phyloP scores from a whole-genome alignment of 1,284 basidiomycete genomes.

The Moniliella sp. region DNA sequence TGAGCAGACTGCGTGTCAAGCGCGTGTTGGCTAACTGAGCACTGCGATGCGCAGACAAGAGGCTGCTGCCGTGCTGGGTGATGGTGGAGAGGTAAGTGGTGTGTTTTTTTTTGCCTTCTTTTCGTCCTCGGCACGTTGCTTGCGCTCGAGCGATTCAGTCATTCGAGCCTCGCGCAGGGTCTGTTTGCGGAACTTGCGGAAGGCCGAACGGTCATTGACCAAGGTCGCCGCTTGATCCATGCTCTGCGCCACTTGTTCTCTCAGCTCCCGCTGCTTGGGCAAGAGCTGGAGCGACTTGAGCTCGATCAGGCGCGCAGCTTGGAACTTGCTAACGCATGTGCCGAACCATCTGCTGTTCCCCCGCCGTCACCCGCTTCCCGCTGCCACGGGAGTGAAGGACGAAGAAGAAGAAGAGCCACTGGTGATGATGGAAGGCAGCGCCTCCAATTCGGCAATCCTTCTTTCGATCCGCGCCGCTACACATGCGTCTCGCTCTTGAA shows the following conservation, averaged over 20 bases:
- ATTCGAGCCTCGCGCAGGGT: slow-evolving; percentile 68
- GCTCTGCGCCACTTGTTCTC: slow-evolving; percentile 65
- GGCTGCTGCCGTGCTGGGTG: slow-evolving; percentile 57
- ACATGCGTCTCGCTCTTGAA: slow-evolving; percentile 74
- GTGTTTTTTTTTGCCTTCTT: slow-evolving; percentile 79
- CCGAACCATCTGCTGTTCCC: slow-evolving; percentile 5
- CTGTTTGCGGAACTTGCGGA: slow-evolving; percentile 68
- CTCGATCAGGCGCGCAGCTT: slow-evolving; percentile 75
- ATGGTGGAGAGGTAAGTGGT: slow-evolving; percentile 78
- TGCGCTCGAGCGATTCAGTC: slow-evolving; percentile 73
- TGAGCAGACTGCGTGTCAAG: slow-evolving; percentile 37
- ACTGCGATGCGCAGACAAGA: slow-evolving; percentile 47
- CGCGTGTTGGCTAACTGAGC: slow-evolving; percentile 37
- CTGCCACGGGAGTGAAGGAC: slow-evolving; percentile 5
- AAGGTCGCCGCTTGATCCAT: slow-evolving; percentile 74
- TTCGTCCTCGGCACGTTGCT: slow-evolving; percentile 77
- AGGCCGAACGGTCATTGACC: slow-evolving; percentile 65
- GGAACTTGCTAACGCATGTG: slow-evolving; percentile 39
- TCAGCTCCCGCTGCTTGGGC: slow-evolving; percentile 66
- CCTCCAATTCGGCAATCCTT: slow-evolving; percentile 69
- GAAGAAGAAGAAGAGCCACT: slow-evolving; percentile 13
- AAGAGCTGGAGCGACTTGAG: slow-evolving; percentile 74
- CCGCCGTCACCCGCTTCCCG: slow-evolving; percentile 9
- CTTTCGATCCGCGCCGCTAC: slow-evolving; percentile 73
- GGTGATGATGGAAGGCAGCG: slow-evolving; percentile 52